These are phyloP conservation scores for Eucalyptus paniculata DNA, from an alignment of 345 rosid species.

Conservation along the genomic window DNA sequence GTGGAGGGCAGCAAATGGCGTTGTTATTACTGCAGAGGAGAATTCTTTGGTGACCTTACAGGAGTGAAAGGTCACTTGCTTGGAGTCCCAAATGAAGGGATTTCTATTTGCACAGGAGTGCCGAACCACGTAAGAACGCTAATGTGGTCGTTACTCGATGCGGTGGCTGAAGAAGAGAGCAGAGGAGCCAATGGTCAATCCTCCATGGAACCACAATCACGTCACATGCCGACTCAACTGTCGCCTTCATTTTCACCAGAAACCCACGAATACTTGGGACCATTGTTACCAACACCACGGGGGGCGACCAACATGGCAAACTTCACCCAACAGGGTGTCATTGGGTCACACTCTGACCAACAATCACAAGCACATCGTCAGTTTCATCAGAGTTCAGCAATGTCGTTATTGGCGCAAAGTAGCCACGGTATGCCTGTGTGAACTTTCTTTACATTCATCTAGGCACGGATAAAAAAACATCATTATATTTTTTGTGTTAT, in stretches of 20 bases:
- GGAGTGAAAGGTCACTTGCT: not conserved
- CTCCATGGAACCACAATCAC: fast-evolving
- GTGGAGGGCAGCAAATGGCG: fast-evolving
- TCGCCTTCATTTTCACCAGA: too few relatives aligned
- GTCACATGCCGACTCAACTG: not conserved
- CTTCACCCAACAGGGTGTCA: too few relatives aligned
- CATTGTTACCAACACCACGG: too few relatives aligned
- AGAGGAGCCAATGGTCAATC: not conserved
- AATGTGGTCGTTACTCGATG: fast-evolving
- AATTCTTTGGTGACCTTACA: not conserved
- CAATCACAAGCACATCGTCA: too few relatives aligned
- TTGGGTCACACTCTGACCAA: too few relatives aligned
- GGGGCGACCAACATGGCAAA: too few relatives aligned
- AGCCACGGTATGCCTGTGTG: too few relatives aligned
- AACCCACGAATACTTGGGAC: too few relatives aligned
- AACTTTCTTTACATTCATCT: too few relatives aligned
- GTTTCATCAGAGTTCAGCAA: not conserved
- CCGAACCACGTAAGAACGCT: fast-evolving
- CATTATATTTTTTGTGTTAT: too few relatives aligned
- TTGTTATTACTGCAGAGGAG: fast-evolving
- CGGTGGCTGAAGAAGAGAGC: not conserved
- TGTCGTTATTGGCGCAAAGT: too few relatives aligned
- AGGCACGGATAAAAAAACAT: too few relatives aligned
- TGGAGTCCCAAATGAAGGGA: not conserved
- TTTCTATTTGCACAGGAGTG: not conserved